phyloP scores from a whole-genome alignment of 345 rosid genomes.

The Eucalyptus pauciflora region DNA sequence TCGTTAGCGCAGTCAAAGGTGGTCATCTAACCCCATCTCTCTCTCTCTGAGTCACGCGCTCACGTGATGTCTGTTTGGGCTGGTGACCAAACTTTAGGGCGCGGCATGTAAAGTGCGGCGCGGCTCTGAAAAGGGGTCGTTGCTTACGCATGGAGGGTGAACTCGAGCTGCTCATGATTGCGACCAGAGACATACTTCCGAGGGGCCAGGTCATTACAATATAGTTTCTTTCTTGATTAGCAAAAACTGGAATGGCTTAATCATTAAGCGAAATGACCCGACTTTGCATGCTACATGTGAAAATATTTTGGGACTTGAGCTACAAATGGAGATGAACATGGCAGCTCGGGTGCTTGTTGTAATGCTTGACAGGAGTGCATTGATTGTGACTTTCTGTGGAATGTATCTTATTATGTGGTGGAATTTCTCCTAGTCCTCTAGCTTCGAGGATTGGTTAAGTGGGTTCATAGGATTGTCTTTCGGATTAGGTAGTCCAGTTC shows the following conservation, averaged over 20 bases:
- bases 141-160: not conserved
- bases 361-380: not conserved
- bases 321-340: not conserved
- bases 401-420: not conserved
- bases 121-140: not conserved
- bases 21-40: constrained; percentile 26
- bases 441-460: not conserved
- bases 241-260: not conserved
- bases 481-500: not conserved
- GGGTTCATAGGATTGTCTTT: not conserved
- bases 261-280: not conserved
- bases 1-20: constrained; percentile 16
- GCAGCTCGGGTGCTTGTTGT: not conserved
- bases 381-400: not conserved
- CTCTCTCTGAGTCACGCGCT: not conserved
- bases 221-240: not conserved
- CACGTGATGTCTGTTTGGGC: not conserved
- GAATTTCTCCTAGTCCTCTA: not conserved
- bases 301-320: not conserved
- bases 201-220: not conserved
- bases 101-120: not conserved
- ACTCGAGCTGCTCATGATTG: not conserved
- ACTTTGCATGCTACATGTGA: not conserved
- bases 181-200: not conserved
- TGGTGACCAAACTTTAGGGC: constrained; percentile 19